These are phyloP conservation scores for Inga oerstediana DNA, from an alignment of 306 rosid species.

Conservation along the genomic window DNA sequence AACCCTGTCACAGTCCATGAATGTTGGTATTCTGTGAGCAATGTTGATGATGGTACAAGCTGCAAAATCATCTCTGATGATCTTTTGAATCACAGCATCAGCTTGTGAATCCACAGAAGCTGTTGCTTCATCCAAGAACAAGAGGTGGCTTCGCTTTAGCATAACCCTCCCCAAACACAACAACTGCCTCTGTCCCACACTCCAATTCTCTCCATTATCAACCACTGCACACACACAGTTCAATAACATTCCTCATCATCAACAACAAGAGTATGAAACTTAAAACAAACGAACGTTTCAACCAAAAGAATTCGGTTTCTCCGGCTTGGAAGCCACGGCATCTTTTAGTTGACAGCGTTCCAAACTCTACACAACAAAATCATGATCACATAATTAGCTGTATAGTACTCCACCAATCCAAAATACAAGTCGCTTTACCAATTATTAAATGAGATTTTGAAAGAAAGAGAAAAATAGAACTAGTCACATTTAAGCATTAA, in stretches of 20 bases:
- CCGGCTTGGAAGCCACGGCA: slow-evolving; percentile 76
- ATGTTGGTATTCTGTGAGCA: slow-evolving; percentile 97
- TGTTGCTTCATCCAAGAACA: slow-evolving; percentile 97
- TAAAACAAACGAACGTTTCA: slow-evolving; percentile 24
- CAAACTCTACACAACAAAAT: slow-evolving; percentile 54
- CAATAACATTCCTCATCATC: slow-evolving; percentile 12
- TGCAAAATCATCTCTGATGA: slow-evolving; percentile 87
- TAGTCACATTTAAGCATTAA: too few relatives aligned
- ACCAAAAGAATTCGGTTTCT: slow-evolving; percentile 82
- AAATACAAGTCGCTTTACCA: too few relatives aligned
- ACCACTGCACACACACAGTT: slow-evolving; percentile 48
- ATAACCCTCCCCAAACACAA: slow-evolving; percentile 90
- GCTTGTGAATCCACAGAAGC: slow-evolving; percentile 98
- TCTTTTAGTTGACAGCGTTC: slow-evolving; percentile 96
- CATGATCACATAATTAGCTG: background rate
- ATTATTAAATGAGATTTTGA: too few relatives aligned
- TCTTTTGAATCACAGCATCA: slow-evolving; percentile 83
- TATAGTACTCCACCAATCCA: too few relatives aligned
- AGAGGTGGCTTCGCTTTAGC: slow-evolving; percentile 81
- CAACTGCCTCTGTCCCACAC: slow-evolving; percentile 97
- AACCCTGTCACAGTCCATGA: slow-evolving; percentile 90
- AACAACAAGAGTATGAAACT: background rate
- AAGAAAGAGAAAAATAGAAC: too few relatives aligned
- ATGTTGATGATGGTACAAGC: slow-evolving; percentile 89
- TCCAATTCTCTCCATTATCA: slow-evolving; percentile 94